Conservation (phyloP, 805 yeast genomes). For the Sugiyamaella mastotermitis region DNA sequence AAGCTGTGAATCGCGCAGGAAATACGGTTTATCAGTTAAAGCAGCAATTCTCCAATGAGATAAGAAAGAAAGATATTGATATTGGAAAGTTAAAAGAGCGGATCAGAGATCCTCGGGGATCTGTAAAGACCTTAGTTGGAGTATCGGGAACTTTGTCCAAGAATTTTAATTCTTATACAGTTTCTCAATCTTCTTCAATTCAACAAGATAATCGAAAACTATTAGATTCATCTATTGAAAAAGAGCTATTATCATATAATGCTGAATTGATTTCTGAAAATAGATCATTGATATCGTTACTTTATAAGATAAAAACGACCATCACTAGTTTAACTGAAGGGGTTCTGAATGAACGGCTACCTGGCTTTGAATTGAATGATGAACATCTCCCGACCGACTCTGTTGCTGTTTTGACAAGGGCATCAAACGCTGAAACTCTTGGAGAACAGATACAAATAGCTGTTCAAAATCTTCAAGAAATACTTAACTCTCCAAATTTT, state of each 20-base stretch:
- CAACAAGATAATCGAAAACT: neutral
- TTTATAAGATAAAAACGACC: constrained; percentile 12
- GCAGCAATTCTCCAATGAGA: constrained; percentile 20
- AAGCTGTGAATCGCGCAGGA: constrained; percentile 6
- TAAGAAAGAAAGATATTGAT: constrained; percentile 22
- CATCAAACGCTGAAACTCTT: constrained; percentile 9
- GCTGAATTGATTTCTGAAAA: constrained; percentile 16
- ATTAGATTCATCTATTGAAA: constrained; percentile 1
- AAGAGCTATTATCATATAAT: constrained; percentile 9
- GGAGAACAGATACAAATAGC: constrained; percentile 12
- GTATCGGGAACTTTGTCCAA: constrained; percentile 16
- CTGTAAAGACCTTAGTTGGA: constrained; percentile 8
- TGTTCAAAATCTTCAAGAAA: constrained; percentile 10
- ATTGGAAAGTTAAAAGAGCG: constrained; percentile 19
- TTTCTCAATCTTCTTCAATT: neutral
- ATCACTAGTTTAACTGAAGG: constrained; percentile 8
- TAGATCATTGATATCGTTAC: constrained; percentile 12
- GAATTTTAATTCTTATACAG: constrained; percentile 12
- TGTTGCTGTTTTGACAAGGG: constrained; percentile 12
- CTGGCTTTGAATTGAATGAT: constrained; percentile 5
- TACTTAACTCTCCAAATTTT: constrained; percentile 17
- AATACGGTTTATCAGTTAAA: constrained; percentile 10
- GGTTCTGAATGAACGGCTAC: constrained; percentile 3
- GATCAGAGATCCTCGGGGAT: constrained; percentile 16
- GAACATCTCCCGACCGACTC: neutral